Percentiles rank a stretch among this genome's conserved stretches.
These are phyloP conservation scores for Boehmeria nivea DNA, from an alignment of 306 rosid genomes.

Conservation along the genomic window DNA sequence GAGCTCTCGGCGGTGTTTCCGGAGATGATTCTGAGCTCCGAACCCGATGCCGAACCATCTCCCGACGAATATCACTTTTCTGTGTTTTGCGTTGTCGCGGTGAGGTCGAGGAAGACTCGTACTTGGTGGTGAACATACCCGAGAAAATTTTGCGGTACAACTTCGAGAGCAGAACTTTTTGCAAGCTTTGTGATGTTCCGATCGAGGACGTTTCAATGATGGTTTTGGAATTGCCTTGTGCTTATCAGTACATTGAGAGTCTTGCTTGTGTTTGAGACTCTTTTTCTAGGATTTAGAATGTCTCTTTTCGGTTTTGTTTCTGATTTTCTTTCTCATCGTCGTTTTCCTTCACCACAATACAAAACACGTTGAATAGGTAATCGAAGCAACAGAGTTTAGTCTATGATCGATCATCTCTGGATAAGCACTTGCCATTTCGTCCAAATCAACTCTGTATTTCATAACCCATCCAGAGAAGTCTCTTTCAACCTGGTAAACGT, in stretches of 20 bases:
- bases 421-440: background rate
- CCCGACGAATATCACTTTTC: background rate
- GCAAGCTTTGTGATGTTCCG: background rate
- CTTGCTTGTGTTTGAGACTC: too few species aligned
- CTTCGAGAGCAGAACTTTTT: background rate
- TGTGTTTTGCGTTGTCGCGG: conserved; percentile 9
- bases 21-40: conserved; percentile 6
- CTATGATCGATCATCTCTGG: conserved; percentile 20
- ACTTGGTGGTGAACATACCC: conserved; percentile 8
- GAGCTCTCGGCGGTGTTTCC: background rate
- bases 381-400: too few species aligned
- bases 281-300: too few species aligned
- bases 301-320: too few species aligned
- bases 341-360: too few species aligned
- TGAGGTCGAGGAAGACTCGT: conserved; percentile 15
- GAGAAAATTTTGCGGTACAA: background rate
- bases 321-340: too few species aligned
- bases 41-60: background rate
- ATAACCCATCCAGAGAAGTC: conserved; percentile 27
- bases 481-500: conserved; percentile 21
- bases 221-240: too few species aligned
- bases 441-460: conserved; percentile 25
- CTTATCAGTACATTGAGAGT: too few species aligned
- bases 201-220: too few species aligned
- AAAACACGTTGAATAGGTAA: too few species aligned